Base-by-base conservation (phyloP, 768 basidiomycete species). In the Lentinula guzmanii region DNA sequence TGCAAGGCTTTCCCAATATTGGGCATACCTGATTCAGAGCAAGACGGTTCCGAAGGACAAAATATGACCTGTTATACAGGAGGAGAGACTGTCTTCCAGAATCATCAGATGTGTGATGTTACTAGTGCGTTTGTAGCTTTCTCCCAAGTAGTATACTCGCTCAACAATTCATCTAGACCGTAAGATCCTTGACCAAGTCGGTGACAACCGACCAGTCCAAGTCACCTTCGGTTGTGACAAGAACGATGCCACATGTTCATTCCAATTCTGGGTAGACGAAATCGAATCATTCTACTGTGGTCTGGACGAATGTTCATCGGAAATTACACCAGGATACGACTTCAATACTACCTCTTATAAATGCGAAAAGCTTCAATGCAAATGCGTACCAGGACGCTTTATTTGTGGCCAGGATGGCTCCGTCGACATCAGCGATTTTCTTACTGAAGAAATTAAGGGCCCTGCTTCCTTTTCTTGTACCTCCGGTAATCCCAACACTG, bases 91-190 rank as follows among this genome's bases (percentile, higher is more conserved):
- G 90, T 99, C n/a, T 90, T 92, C 72, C 89, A 85, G 71, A 95
- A 97, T 65, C 93, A 95, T 73, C 96, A 99, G 72, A 93, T 97
- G 87, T 99, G 97, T 75, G 86, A 98, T 71, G 95, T 99, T 37
- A 99, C 97, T 10, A 98, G 95, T 96, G 69, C 67, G 92, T 79
- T 7, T 24, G 43, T 15, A 21, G 15, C 35, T 42, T 3, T 42
- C 33, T 16, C 33, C 21, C 16, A 52, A 48, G 24, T 45, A 48
- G 18, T 52, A 24, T 46, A 34, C 15, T 37, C 10, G 31, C 56
- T 61, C 43, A 57, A 46, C 18, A 2, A 41, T 4, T n/a, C 46
- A 28, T 33, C 5, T 67, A 96, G 94, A 98, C 75, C 87, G 91
- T 52, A 97, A 97, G 75, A 98, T 98, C 66, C 77, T 97, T 63